Evolutionary conservation across 1,139 yeast genomes (phyloP).

Genomic region (Kazachstania sp.): DNA sequence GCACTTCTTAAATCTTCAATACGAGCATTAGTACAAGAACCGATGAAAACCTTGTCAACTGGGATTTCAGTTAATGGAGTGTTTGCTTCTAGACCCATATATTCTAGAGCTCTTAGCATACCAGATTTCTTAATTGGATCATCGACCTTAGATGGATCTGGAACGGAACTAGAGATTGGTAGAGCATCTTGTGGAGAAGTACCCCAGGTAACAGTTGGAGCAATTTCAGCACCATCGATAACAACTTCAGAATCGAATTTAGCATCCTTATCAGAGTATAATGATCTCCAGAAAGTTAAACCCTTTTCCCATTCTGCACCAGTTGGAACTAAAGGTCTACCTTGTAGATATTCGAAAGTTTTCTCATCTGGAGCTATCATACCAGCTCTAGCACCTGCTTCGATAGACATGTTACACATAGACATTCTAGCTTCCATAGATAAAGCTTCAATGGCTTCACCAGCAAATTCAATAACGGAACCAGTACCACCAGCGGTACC

Average conservation of each 20-base stretch:
- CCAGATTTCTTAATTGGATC: conserved; percentile 78
- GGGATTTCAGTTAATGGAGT: conserved; percentile 64
- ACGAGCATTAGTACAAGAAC: conserved; percentile 96
- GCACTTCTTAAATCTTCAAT: conserved; percentile 96
- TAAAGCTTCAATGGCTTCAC: conserved; percentile 79
- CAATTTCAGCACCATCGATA: conserved; percentile 74
- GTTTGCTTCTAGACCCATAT: conserved; percentile 85
- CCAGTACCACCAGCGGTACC: conserved; percentile 99
- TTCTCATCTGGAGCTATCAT: conserved; percentile 93
- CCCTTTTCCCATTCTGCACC: conserved; percentile 96
- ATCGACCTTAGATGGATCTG: conserved; percentile 66
- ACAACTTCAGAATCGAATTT: conserved; percentile 75
- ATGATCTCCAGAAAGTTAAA: conserved; percentile 77
- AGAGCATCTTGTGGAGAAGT: conserved; percentile 98
- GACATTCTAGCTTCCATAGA: conserved; percentile 99
- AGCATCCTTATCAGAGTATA: conserved; percentile 84
- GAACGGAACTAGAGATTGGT: conserved; percentile 83
- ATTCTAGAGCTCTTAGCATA: conserved; percentile 81
- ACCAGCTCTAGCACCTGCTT: conserved; percentile 99
- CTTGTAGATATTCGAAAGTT: conserved; percentile 81
- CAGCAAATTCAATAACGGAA: conserved; percentile 91
- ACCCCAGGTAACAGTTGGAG: conserved; percentile 99
- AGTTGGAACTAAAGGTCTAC: conserved; percentile 88
- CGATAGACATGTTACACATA: conserved; percentile 97
- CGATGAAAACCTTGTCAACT: conserved; percentile 91